phyloP scores from a whole-genome alignment of 305 asterid species.

The Lippia alba region DNA sequence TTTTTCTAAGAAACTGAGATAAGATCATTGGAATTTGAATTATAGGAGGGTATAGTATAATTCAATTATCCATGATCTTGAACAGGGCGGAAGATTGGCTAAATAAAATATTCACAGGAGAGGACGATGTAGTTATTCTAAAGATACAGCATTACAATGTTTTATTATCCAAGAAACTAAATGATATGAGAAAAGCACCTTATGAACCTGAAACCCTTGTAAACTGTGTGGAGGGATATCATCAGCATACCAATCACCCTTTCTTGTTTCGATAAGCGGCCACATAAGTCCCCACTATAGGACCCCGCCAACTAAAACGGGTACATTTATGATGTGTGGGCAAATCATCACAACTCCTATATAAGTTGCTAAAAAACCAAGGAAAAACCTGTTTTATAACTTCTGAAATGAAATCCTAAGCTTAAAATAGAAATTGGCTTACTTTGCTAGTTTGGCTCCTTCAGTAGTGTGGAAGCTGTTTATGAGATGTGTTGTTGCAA shows the following conservation, averaged over 20 bases:
- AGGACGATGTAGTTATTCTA: too few species aligned
- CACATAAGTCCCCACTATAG: slow-evolving; percentile 60
- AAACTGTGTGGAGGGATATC: slow-evolving; percentile 31
- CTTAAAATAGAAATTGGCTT: neutral
- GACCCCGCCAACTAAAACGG: slow-evolving; percentile 48
- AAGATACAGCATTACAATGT: neutral
- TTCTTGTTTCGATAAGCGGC: slow-evolving; percentile 42
- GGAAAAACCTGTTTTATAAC: slow-evolving; percentile 38
- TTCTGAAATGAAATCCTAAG: neutral
- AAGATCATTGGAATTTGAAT: too few species aligned
- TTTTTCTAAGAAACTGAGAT: too few species aligned
- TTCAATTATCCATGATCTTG: too few species aligned
- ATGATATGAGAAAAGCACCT: slow-evolving; percentile 20
- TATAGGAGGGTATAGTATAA: too few species aligned
- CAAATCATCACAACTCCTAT: slow-evolving; percentile 60
- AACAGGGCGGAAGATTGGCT: too few species aligned
- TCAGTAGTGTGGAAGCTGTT: slow-evolving; percentile 57
- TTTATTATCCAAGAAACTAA: neutral
- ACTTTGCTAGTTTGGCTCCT: slow-evolving; percentile 59
- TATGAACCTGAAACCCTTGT: slow-evolving; percentile 45
- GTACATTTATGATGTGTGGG: slow-evolving; percentile 48
- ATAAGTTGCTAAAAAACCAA: slow-evolving; percentile 55
- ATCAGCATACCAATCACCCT: slow-evolving; percentile 49
- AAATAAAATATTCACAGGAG: too few species aligned
- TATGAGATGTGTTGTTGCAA: slow-evolving; percentile 57